These are phyloP conservation scores for Penicillium fimorum DNA, from an alignment of 495 filamentous ascomycete genomes.

Conservation along the genomic window DNA sequence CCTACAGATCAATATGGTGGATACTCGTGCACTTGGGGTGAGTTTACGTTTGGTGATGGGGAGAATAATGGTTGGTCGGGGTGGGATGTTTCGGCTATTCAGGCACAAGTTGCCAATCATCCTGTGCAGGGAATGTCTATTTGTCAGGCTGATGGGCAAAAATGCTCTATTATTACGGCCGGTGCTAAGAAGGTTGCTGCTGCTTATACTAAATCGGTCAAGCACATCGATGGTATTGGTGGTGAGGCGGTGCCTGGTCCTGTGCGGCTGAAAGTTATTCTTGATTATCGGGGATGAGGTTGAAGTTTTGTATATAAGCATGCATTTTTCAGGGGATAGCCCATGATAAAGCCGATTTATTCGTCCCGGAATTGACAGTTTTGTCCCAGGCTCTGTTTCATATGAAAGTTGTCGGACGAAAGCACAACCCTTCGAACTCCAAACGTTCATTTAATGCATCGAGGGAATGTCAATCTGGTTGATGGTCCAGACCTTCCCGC, in stretches of 20 bases:
- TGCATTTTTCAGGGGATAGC: background rate
- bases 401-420: background rate
- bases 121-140: slow-evolving; percentile 41
- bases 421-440: no score
- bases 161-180: slow-evolving; percentile 37
- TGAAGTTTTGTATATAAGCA: slow-evolving; percentile 4
- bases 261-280: slow-evolving; percentile 27
- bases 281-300: slow-evolving; percentile 34
- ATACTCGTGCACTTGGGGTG: slow-evolving; percentile 47
- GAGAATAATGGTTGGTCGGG: slow-evolving; percentile 42
- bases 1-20: slow-evolving; percentile 38
- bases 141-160: slow-evolving; percentile 29
- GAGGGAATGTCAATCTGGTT: slow-evolving; percentile 32
- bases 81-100: slow-evolving; percentile 49
- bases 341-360: background rate
- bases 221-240: slow-evolving; percentile 37
- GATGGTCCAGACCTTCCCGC: slow-evolving; percentile 39
- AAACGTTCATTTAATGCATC: slow-evolving; percentile 17
- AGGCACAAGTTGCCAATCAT: slow-evolving; percentile 36
- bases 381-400: background rate
- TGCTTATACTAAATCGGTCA: slow-evolving; percentile 34
- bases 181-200: slow-evolving; percentile 29
- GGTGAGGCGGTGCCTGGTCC: slow-evolving; percentile 31
- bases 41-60: slow-evolving; percentile 41
- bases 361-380: background rate